Percentiles rank a stretch among this genome's conserved stretches.
phyloP scores from a whole-genome alignment of 192 early-diverging fungal species.

The Umbelopsis isabellina region DNA sequence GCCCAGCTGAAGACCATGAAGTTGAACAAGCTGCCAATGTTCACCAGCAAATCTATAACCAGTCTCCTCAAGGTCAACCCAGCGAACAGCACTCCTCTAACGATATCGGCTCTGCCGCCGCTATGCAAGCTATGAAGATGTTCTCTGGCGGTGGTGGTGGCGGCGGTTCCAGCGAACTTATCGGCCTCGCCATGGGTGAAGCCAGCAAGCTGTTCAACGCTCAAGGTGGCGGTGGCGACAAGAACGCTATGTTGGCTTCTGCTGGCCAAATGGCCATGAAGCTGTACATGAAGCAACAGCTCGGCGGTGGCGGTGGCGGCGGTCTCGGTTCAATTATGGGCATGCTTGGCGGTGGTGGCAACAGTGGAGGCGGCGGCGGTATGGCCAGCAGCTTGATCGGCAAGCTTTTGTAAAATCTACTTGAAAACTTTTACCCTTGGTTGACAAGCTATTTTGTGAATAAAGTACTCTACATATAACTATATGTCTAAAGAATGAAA shows the following conservation, averaged over 20 bases:
- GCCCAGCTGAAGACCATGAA: constrained; percentile 24
- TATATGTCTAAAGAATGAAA: too few species aligned
- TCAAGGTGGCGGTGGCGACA: constrained; percentile 26
- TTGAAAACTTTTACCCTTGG: too few species aligned
- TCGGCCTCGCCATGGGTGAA: constrained; percentile 46
- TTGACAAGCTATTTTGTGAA: too few species aligned
- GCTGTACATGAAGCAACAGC: constrained; percentile 30
- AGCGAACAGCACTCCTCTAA: constrained; percentile 21
- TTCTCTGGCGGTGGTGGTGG: constrained; percentile 29
- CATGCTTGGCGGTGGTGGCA: constrained; percentile 21
- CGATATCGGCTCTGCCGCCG: constrained; percentile 44
- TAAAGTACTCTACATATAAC: too few species aligned
- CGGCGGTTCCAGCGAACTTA: constrained; percentile 24
- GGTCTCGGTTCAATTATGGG: constrained; percentile 35
- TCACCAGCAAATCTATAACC: constrained; percentile 37
- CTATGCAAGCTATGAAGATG: constrained; percentile 43
- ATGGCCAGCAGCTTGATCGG: constrained; percentile 27
- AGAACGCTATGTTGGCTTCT: constrained; percentile 36
- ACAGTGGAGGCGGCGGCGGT: constrained; percentile 34
- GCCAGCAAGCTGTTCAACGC: constrained; percentile 39
- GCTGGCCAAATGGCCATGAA: constrained; percentile 45
- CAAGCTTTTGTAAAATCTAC: constrained; percentile 34
- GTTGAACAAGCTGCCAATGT: constrained; percentile 24
- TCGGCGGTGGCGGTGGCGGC: constrained; percentile 1
- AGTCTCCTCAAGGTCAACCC: constrained; percentile 16